Conservation (phyloP, 192 early-diverging fungal species). For the Lobosporangium transversale region DNA sequence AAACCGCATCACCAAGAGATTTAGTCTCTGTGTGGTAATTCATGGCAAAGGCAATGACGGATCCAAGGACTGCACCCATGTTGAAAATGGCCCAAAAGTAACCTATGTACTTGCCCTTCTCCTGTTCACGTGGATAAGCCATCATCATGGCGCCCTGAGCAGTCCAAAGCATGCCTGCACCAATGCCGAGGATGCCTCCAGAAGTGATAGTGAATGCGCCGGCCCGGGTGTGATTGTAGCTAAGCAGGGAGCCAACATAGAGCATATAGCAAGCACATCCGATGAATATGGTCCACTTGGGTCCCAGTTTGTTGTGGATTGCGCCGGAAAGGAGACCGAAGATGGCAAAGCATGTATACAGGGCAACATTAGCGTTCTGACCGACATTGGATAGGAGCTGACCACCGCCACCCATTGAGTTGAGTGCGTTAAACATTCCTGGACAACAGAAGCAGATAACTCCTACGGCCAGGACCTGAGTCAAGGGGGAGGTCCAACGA, state of each 20-base stretch:
- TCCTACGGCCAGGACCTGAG: slow-evolving; percentile 77
- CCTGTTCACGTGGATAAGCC: slow-evolving; percentile 83
- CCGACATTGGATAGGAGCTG: slow-evolving; percentile 66
- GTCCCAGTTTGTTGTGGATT: slow-evolving; percentile 83
- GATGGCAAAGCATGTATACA: slow-evolving; percentile 81
- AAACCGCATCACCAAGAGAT: slow-evolving; percentile 73
- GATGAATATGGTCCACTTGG: slow-evolving; percentile 71
- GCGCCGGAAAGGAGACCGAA: slow-evolving; percentile 81
- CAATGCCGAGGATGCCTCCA: slow-evolving; percentile 84
- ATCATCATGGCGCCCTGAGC: slow-evolving; percentile 88
- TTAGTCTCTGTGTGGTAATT: slow-evolving; percentile 67
- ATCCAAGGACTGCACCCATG: slow-evolving; percentile 83
- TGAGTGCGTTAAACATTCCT: slow-evolving; percentile 82
- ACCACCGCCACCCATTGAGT: slow-evolving; percentile 73
- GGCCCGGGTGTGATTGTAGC: slow-evolving; percentile 68
- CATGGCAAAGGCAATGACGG: slow-evolving; percentile 75
- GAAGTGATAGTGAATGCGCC: slow-evolving; percentile 74
- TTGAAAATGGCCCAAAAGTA: slow-evolving; percentile 91
- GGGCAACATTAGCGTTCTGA: slow-evolving; percentile 80
- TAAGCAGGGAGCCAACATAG: slow-evolving; percentile 82
- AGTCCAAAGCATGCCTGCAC: slow-evolving; percentile 79
- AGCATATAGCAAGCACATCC: slow-evolving; percentile 78
- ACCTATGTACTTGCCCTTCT: slow-evolving; percentile 84
- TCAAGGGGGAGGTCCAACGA: slow-evolving; percentile 67
- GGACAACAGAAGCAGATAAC: slow-evolving; percentile 82